These are phyloP conservation scores for Eimeria sp. DNA, from an alignment of 169 alveolate species.

Conservation along the genomic window DNA sequence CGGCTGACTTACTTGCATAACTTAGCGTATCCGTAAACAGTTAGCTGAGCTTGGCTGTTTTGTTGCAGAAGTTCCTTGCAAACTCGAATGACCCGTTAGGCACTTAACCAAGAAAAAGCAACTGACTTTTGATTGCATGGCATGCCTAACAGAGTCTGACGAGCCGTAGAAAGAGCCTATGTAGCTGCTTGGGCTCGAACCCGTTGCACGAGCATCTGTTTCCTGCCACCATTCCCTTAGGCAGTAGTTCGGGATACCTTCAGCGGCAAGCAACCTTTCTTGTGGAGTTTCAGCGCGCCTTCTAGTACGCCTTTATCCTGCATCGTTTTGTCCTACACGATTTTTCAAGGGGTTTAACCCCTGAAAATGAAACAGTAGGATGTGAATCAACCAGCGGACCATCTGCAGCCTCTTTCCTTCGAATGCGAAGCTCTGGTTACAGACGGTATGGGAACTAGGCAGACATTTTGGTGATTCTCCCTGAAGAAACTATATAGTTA, in stretches of 20 bases:
- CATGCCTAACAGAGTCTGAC: neutral
- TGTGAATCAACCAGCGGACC: neutral
- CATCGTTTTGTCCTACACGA: no score
- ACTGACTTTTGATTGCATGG: neutral
- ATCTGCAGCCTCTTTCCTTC: neutral
- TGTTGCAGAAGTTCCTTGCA: neutral
- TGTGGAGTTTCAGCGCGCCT: no score
- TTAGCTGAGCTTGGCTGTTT: neutral
- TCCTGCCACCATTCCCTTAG: neutral
- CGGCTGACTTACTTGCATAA: neutral
- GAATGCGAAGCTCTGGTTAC: neutral
- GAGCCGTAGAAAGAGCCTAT: neutral
- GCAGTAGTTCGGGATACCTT: neutral
- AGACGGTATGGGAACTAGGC: slow-evolving; percentile 14
- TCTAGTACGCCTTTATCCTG: neutral
- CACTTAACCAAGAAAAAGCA: neutral
- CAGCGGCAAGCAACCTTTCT: neutral
- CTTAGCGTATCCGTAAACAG: neutral
- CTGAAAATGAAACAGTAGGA: neutral
- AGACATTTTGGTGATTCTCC: neutral
- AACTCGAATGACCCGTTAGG: neutral
- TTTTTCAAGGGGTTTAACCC: neutral
- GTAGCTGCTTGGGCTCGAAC: neutral
- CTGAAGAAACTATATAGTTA: neutral
- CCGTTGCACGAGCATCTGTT: neutral